These are phyloP conservation scores for Citrullus colocynthis DNA, from an alignment of 306 rosid species.

Conservation along the genomic window DNA sequence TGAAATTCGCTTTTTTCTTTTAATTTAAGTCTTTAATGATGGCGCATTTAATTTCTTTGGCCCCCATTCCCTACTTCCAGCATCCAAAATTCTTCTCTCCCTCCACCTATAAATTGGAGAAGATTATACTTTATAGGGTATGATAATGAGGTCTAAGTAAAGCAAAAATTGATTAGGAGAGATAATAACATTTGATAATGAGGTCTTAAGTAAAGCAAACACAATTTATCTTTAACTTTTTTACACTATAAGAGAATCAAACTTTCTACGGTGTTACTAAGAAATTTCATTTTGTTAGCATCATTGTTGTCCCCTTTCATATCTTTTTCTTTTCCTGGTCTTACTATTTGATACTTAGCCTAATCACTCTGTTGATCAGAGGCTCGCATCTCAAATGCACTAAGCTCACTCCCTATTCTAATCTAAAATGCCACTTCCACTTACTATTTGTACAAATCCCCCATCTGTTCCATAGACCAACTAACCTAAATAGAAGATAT, in stretches of 20 bases:
- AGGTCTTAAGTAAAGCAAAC: constrained; percentile 1
- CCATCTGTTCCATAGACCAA: neutral
- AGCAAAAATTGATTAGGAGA: neutral
- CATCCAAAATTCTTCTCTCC: neutral
- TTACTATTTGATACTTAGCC: neutral
- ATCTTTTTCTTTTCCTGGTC: neutral
- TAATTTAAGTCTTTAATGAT: neutral
- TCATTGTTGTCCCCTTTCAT: neutral
- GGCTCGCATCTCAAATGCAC: neutral
- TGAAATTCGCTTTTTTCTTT: neutral
- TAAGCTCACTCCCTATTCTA: neutral
- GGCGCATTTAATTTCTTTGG: neutral
- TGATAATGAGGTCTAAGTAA: constrained; percentile 3
- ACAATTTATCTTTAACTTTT: neutral
- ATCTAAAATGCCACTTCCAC: neutral
- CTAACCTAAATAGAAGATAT: neutral
- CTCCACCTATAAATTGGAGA: neutral
- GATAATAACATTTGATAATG: constrained; percentile 1
- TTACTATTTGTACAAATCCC: neutral
- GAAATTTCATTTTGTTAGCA: neutral
- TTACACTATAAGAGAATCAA: neutral
- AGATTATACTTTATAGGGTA: neutral
- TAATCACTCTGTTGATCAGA: neutral
- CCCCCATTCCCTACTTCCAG: neutral
- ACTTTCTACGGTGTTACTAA: neutral